Evolutionary conservation across 2,329 filamentous ascomycete genomes (phyloP), one percentile per base, ranked within the genome.

Genomic region (Cordyceps militaris): DNA sequence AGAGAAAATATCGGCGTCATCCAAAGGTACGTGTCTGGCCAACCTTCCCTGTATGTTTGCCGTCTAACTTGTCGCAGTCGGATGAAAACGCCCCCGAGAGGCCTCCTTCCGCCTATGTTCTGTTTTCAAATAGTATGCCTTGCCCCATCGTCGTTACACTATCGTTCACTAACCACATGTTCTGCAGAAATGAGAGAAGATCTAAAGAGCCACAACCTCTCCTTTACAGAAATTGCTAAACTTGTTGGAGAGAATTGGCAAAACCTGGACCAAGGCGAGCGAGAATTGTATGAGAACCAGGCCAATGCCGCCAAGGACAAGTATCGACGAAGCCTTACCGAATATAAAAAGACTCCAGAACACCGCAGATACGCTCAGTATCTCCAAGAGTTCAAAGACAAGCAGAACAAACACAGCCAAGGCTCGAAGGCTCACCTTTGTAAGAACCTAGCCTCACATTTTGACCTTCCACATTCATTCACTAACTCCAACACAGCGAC

Each of bases 221-320:
- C 86, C 1, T 94, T 94, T 65, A 91, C 88, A 1, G 88, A 92
- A 66, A 91, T 93, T 61, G 89, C 89, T 11, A 92, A 92, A 66
- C 74, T 91, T 1, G 89, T 92, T 1, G 89, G 89, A 7, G 88
- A 93, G 66, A 83, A 88, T 66, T 93, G 89, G 89, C 89, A 93
- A 67, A 85, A 83, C 54, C 72, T 93, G 9, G 76, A 82, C 2
- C 77, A 83, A 0, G 71, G 76, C 1, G 85, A 89, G 63, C 88
- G 89, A 65, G 88, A 91, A 66, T 78, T 80, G 0, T 93, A 82
- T 63, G 89, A 93, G 69, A 80, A 79, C 40, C 84, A 88, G 66
- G 88, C 89, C 24, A 85, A 86, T 59, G 72, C 79, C 16, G 86
- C 86, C 26, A 93, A 93, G 71, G 88, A 92, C 63, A 87, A 80